Evolutionary conservation across 169 alveolate genomes (phyloP).

Genomic region (Miamiensis avidus): DNA sequence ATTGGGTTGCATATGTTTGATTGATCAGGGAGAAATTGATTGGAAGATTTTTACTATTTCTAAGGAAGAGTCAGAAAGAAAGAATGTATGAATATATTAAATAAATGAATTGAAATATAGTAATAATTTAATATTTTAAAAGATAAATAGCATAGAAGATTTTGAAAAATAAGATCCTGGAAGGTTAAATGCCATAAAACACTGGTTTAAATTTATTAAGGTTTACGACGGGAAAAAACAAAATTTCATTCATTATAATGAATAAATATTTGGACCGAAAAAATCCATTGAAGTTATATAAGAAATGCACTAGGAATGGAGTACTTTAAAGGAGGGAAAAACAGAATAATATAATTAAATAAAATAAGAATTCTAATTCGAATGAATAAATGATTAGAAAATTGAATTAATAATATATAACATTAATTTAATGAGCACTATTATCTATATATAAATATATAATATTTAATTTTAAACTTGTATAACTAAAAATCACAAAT

Average conservation of each 20-base stretch:
- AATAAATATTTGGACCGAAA: constrained; percentile 34
- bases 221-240: constrained; percentile 74
- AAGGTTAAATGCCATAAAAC: constrained; percentile 36
- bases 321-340: background rate
- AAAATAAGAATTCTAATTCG: background rate
- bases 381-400: background rate
- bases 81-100: constrained; percentile 4
- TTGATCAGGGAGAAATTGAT: constrained; percentile 80
- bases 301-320: constrained; percentile 53
- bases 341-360: background rate
- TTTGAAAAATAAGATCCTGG: constrained; percentile 41
- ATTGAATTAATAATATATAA: no score
- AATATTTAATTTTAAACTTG: no score
- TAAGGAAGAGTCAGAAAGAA: constrained; percentile 49
- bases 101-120: background rate
- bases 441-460: no score
- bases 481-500: no score
- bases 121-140: background rate
- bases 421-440: no score
- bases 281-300: constrained; percentile 52
- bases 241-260: constrained; percentile 61
- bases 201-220: constrained; percentile 72
- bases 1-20: constrained; percentile 74
- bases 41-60: constrained; percentile 72
- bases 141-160: constrained; percentile 41